These are phyloP conservation scores for Epicoccum nigrum DNA, from an alignment of 2,329 filamentous ascomycete genomes.

Conservation along the genomic window DNA sequence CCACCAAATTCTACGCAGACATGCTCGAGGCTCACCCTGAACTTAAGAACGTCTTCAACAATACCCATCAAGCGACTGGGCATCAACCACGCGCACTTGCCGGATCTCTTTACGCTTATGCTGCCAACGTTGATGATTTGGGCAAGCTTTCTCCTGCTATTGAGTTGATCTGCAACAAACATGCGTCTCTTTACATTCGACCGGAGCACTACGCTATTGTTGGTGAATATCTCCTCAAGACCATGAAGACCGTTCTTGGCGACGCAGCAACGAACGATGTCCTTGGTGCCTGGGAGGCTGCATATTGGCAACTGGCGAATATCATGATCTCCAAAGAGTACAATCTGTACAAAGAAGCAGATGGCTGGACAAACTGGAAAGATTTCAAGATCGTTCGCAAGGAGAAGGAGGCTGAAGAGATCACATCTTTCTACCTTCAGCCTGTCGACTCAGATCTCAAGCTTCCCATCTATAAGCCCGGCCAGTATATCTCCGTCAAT, in stretches of 20 bases:
- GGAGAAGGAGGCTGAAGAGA: conserved; percentile 69
- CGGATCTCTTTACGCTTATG: conserved; percentile 71
- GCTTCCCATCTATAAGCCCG: conserved; percentile 70
- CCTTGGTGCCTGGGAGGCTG: conserved; percentile 70
- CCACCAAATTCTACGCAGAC: conserved; percentile 73
- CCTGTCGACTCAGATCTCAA: conserved; percentile 65
- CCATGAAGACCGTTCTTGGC: conserved; percentile 71
- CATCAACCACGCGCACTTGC: conserved; percentile 74
- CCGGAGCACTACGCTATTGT: conserved; percentile 75
- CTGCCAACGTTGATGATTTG: conserved; percentile 73
- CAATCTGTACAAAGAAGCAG: conserved; percentile 65
- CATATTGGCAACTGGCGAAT: conserved; percentile 75
- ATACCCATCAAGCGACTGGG: conserved; percentile 70
- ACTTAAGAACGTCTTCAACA: conserved; percentile 74
- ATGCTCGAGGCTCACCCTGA: conserved; percentile 70
- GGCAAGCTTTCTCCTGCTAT: conserved; percentile 61
- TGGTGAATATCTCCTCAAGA: conserved; percentile 69
- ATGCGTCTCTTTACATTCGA: conserved; percentile 71
- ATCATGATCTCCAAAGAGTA: conserved; percentile 72
- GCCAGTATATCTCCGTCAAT: conserved; percentile 73
- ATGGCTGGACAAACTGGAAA: conserved; percentile 71
- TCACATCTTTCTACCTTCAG: conserved; percentile 72
- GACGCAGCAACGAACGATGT: conserved; percentile 69
- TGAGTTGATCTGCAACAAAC: conserved; percentile 78
- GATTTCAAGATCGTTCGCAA: conserved; percentile 70